Evolutionary conservation across 129 eudicot genomes (phyloP), one percentile per base, ranked within the genome.

Genomic region (Ambrosia artemisiifolia): DNA sequence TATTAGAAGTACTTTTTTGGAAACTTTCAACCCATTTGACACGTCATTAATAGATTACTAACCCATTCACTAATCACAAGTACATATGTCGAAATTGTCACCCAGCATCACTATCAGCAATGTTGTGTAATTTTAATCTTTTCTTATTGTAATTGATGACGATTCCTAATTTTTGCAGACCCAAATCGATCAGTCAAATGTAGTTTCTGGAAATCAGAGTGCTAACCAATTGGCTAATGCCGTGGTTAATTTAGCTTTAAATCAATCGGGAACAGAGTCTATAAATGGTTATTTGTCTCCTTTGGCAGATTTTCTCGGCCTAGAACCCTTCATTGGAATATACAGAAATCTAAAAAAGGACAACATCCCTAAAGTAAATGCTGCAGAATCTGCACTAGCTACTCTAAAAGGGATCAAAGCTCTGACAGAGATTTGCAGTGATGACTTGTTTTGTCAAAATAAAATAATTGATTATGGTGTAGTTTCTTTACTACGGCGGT

Each of bases 331-430:
- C 85, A 74, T 49, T 16, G 91, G 80, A 75, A 71, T 87, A 30
- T 83, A 82, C 73, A 95, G 87, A 78, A 83, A 65, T 74, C 76
- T 86, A 28, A 90, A 88, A 64, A 95, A 88, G 74, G 94, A 88
- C 75, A 84, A 42, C 49, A 40, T 69, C 30, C 90, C 85, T 17
- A 95, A 91, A 67, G 74, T 76, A 33, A 78, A 80, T 70, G 97
- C 95, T 74, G 90, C 88, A 48, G 99, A 95, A 75, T 86, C 96
- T 53, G 97, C 97, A 71, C 50, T 84, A 69, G 99, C 96, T 44
- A 90, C 99, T 32, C 78, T 95, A 30, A 95, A 91, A 83, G 99
- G 99, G 63, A 88, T 95, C 54, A 95, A 95, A 91, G 86, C 96
- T 14, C 78, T 95, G 85, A 78, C 99, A 33, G 99, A 95, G 56